Evolutionary conservation across 495 filamentous ascomycete species (phyloP).

Genomic region (Penicillium nucicola): DNA sequence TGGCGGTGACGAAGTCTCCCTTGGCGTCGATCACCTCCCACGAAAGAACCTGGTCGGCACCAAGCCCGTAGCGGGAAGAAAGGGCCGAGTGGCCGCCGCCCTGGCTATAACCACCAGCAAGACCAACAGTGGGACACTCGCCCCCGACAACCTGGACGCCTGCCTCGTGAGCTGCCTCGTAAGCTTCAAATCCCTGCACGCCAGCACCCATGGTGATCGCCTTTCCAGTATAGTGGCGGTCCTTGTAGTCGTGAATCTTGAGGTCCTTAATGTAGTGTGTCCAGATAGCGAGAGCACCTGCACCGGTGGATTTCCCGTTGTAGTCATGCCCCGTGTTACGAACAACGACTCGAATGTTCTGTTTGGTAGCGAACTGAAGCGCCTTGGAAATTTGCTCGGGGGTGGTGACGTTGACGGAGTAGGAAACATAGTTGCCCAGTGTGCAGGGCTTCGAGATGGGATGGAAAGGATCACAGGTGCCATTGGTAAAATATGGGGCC

Average conservation of each 20-base stretch:
- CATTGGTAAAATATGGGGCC: slow-evolving; percentile 39
- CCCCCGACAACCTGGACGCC: slow-evolving; percentile 31
- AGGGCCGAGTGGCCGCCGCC: slow-evolving; percentile 62
- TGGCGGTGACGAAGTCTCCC: slow-evolving; percentile 49
- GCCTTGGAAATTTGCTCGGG: slow-evolving; percentile 28
- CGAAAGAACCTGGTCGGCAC: slow-evolving; percentile 59
- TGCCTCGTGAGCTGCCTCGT: slow-evolving; percentile 33
- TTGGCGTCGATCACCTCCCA: slow-evolving; percentile 56
- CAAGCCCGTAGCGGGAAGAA: slow-evolving; percentile 52
- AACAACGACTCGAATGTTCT: slow-evolving; percentile 60
- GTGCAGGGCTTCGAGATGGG: slow-evolving; percentile 49
- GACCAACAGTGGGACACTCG: slow-evolving; percentile 32
- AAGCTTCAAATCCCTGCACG: slow-evolving; percentile 46
- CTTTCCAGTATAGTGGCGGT: slow-evolving; percentile 39
- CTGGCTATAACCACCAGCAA: slow-evolving; percentile 55
- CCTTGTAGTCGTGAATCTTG: slow-evolving; percentile 32
- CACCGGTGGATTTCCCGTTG: slow-evolving; percentile 54
- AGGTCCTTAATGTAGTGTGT: slow-evolving; percentile 54
- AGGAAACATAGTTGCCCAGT: slow-evolving; percentile 55
- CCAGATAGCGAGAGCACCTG: slow-evolving; percentile 53
- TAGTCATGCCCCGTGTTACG: slow-evolving; percentile 65
- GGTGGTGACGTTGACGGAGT: slow-evolving; percentile 39
- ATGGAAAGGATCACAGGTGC: slow-evolving; percentile 55
- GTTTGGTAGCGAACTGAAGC: slow-evolving; percentile 46
- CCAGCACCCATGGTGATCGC: slow-evolving; percentile 55